These are phyloP conservation scores for Penicillium sp. DNA, from an alignment of 2,329 filamentous ascomycete genomes.

Conservation along the genomic window DNA sequence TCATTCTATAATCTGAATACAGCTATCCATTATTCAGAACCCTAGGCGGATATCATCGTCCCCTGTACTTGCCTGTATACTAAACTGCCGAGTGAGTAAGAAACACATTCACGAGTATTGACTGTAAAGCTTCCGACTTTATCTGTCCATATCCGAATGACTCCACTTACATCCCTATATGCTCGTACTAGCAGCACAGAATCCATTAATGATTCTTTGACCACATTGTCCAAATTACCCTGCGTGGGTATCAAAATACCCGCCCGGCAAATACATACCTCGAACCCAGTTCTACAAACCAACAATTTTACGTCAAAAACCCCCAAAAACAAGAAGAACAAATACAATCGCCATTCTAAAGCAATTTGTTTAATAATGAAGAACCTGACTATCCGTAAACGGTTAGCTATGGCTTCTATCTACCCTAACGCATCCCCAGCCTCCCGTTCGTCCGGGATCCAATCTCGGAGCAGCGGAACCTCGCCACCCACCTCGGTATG, in stretches of 20 bases:
- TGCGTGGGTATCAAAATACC: not conserved
- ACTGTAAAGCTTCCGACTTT: not conserved
- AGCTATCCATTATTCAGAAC: not conserved
- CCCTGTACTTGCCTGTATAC: not conserved
- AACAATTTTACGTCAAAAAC: not conserved
- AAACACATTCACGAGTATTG: not conserved
- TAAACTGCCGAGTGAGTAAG: not conserved
- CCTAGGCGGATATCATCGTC: not conserved
- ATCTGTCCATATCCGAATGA: not conserved
- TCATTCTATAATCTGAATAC: not conserved
- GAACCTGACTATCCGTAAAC: not conserved
- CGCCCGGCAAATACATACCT: not conserved
- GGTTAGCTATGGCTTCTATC: not conserved
- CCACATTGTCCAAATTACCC: no score
- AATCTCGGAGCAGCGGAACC: constrained; percentile 16
- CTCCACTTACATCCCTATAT: no score
- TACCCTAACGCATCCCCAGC: not conserved
- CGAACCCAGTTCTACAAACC: not conserved
- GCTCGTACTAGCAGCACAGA: no score
- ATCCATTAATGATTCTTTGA: no score
- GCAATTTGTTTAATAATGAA: not conserved
- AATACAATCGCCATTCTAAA: not conserved
- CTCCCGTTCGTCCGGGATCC: constrained; percentile 3
- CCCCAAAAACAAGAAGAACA: not conserved
- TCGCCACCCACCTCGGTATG: not conserved